Percentiles rank a stretch among this genome's conserved stretches.
phyloP scores from a whole-genome alignment of 257 asterid species.

The Fraxinus pennsylvanica region DNA sequence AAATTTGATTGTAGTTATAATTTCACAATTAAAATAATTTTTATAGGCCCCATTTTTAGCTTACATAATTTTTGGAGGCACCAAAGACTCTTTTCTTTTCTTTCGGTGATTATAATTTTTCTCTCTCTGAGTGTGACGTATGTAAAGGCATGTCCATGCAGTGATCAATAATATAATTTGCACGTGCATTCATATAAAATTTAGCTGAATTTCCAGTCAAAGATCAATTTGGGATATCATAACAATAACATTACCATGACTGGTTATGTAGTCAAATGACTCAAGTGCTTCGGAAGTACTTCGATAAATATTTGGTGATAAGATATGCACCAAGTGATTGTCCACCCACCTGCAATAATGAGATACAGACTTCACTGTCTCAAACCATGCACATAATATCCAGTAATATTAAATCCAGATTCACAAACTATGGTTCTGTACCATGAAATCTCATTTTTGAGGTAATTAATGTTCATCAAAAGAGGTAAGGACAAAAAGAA shows the following conservation, averaged over 20 bases:
- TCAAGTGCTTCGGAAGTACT: constrained; percentile 84
- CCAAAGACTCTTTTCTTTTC: background rate
- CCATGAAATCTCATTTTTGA: background rate
- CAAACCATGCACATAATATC: background rate
- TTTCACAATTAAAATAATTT: background rate
- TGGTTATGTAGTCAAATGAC: constrained; percentile 87
- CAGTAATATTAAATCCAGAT: background rate
- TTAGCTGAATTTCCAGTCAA: constrained; percentile 6
- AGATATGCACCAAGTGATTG: constrained; percentile 78
- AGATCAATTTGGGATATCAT: background rate
- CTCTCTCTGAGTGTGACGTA: background rate
- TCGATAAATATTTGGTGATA: constrained; percentile 89
- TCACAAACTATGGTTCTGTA: background rate
- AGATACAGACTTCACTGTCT: constrained; percentile 20
- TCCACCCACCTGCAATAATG: constrained; percentile 90
- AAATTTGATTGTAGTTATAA: background rate
- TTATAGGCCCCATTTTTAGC: background rate
- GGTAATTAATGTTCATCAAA: background rate
- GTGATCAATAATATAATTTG: constrained; percentile 12
- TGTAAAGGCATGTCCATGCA: background rate
- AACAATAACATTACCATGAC: constrained; percentile 52
- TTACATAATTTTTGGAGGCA: background rate
- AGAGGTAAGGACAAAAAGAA: background rate
- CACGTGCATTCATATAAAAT: background rate
- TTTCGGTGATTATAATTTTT: background rate